A percentile compares a stretch with the other conserved stretches of the same genome.
Evolutionary conservation across 140 eudicot species (phyloP).

Genomic region (Stevia rebaudiana): DNA sequence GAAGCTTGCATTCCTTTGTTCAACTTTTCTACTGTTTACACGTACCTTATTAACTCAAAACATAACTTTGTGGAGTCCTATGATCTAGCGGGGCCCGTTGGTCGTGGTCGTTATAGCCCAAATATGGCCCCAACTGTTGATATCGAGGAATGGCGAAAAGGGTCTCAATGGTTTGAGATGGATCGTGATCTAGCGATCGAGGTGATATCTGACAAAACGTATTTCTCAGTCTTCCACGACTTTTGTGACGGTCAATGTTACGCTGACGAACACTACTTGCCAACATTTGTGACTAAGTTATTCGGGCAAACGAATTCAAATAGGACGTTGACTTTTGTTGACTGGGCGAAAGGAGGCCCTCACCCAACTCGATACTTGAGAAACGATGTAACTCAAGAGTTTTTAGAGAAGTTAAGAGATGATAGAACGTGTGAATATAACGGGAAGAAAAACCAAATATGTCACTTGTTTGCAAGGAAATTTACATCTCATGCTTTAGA

Average conservation of each 20-base stretch:
- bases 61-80: slow-evolving; percentile 56
- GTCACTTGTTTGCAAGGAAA: slow-evolving; percentile 79
- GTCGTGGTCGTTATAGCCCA: slow-evolving; percentile 54
- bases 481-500: slow-evolving; percentile 52
- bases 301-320: slow-evolving; percentile 40
- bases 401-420: slow-evolving; percentile 44
- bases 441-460: slow-evolving; percentile 38
- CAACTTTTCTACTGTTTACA: slow-evolving; percentile 58
- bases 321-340: slow-evolving; percentile 59
- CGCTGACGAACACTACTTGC: slow-evolving; percentile 74
- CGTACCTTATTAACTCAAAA: slow-evolving; percentile 51
- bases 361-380: slow-evolving; percentile 50
- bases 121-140: slow-evolving; percentile 47
- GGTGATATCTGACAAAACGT: slow-evolving; percentile 46
- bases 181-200: slow-evolving; percentile 56
- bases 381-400: slow-evolving; percentile 43
- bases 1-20: slow-evolving; percentile 72
- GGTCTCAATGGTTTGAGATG: slow-evolving; percentile 75
- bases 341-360: slow-evolving; percentile 79
- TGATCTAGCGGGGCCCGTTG: slow-evolving; percentile 53
- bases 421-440: slow-evolving; percentile 50
- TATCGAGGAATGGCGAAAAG: slow-evolving; percentile 62
- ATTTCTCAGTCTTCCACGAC: slow-evolving; percentile 50
- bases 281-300: slow-evolving; percentile 51
- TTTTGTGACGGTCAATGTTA: slow-evolving; percentile 55